Percentiles rank a stretch among this genome's conserved stretches.
Conservation (phyloP, 257 asterid genomes). For the Solanum clarkiae region DNA sequence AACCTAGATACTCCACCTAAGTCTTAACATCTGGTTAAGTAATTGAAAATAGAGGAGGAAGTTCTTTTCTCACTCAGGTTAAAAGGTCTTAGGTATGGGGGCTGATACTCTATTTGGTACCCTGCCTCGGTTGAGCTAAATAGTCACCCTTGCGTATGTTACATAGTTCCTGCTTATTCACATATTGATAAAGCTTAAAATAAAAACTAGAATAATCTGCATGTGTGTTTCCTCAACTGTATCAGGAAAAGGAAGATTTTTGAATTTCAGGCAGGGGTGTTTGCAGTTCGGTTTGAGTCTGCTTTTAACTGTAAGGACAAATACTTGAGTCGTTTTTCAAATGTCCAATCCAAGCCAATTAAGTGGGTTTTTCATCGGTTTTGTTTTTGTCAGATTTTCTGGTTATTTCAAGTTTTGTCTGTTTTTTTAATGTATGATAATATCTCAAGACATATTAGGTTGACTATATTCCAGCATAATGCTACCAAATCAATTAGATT, state of each 20-base stretch:
- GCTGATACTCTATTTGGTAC: neutral
- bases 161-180: neutral
- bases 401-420: too few species aligned
- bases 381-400: too few species aligned
- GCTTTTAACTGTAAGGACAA: too few species aligned
- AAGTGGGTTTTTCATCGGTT: neutral
- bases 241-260: neutral
- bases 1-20: neutral
- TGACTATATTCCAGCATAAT: neutral
- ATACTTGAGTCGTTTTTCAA: neutral
- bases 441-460: neutral
- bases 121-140: too few species aligned
- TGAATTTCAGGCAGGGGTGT: neutral
- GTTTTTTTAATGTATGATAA: neutral
- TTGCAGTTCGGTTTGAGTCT: neutral
- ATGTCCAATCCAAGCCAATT: neutral
- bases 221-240: neutral
- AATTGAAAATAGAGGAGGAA: neutral
- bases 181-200: neutral
- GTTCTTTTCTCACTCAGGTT: neutral
- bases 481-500: neutral
- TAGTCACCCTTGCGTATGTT: neutral
- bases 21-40: neutral
- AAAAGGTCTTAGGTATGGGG: neutral
- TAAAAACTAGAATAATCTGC: neutral